These are phyloP conservation scores for Podospora fimiseda DNA, from an alignment of 495 filamentous ascomycete genomes.

Conservation along the genomic window DNA sequence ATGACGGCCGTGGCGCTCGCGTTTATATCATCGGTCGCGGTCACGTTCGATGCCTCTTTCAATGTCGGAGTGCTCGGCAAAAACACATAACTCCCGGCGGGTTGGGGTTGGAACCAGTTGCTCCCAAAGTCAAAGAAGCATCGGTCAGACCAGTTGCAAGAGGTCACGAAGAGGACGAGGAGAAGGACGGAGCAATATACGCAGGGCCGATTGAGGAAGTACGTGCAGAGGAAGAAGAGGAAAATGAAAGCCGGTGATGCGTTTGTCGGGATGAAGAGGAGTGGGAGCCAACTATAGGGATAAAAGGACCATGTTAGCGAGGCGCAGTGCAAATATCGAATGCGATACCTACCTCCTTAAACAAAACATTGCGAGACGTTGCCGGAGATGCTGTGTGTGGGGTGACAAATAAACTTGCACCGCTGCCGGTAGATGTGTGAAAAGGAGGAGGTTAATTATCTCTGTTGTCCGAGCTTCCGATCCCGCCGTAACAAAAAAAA, in stretches of 20 bases:
- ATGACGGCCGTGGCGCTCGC: constrained; percentile 32
- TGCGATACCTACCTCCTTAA: constrained; percentile 58
- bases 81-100: constrained; percentile 17
- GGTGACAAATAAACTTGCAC: background rate
- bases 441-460: no score
- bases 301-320: background rate
- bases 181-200: constrained; percentile 87
- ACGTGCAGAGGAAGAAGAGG: constrained; percentile 83
- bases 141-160: constrained; percentile 84
- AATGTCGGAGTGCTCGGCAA: constrained; percentile 16
- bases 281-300: constrained; percentile 56
- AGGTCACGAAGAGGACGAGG: constrained; percentile 79
- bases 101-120: constrained; percentile 74
- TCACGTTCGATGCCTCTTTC: constrained; percentile 20
- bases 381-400: background rate
- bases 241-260: constrained; percentile 81
- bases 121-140: constrained; percentile 80
- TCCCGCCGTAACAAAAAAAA: no score
- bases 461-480: no score
- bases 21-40: constrained; percentile 30
- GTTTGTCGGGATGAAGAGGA: constrained; percentile 71
- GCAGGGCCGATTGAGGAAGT: constrained; percentile 83
- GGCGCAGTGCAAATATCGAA: background rate
- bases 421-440: background rate
- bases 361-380: constrained; percentile 62